Evolutionary conservation across 2,329 filamentous ascomycete species (phyloP).

Genomic region (Trichoderma citrinoviride): DNA sequence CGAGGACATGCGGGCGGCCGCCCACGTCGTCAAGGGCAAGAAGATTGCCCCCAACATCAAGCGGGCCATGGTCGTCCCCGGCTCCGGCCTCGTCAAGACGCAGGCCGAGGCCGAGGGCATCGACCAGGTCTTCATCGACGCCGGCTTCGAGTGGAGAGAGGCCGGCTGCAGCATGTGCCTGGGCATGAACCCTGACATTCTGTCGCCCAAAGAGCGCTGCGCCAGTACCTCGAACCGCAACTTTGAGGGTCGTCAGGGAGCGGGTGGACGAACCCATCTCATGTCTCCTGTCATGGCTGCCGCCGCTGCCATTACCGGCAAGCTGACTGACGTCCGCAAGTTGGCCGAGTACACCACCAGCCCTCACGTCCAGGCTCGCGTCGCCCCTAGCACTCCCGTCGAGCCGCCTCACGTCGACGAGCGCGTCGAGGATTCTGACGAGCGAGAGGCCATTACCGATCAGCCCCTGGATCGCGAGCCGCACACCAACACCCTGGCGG

Average conservation of each 20-base stretch:
- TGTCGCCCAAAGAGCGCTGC: slow-evolving; percentile 87
- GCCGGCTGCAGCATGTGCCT: slow-evolving; percentile 99
- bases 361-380: slow-evolving; percentile 58
- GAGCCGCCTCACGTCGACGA: slow-evolving; percentile 49
- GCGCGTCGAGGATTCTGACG: slow-evolving; percentile 48
- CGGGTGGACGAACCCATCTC: slow-evolving; percentile 84
- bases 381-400: slow-evolving; percentile 38
- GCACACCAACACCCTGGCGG: slow-evolving; percentile 60
- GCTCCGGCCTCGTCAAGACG: slow-evolving; percentile 89
- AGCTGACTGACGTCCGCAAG: slow-evolving; percentile 87
- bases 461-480: slow-evolving; percentile 62
- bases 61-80: slow-evolving; percentile 93
- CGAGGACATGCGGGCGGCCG: slow-evolving; percentile 87
- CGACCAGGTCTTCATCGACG: slow-evolving; percentile 86
- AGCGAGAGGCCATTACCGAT: slow-evolving; percentile 54
- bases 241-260: slow-evolving; percentile 94
- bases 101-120: slow-evolving; percentile 90
- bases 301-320: slow-evolving; percentile 83
- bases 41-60: slow-evolving; percentile 87
- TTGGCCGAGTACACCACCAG: slow-evolving; percentile 60
- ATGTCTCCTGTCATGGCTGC: slow-evolving; percentile 98
- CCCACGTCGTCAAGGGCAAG: slow-evolving; percentile 80
- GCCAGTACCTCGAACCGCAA: slow-evolving; percentile 96
- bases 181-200: slow-evolving; percentile 98
- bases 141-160: slow-evolving; percentile 97